phyloP scores from a whole-genome alignment of 495 filamentous ascomycete genomes.

The Penicillium malachiteum region DNA sequence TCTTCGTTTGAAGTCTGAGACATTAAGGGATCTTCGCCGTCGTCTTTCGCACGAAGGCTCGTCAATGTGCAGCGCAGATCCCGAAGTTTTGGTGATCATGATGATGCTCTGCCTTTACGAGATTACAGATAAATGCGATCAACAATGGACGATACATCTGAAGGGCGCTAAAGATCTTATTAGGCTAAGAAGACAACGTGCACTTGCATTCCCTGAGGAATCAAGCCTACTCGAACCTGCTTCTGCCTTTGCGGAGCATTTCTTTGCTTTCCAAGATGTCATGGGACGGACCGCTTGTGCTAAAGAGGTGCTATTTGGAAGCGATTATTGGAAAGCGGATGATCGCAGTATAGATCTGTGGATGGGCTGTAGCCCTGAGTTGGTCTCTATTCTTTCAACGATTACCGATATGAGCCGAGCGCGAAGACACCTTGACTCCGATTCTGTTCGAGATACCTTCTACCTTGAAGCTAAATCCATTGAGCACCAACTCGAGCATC shows the following conservation, averaged over 20 bases:
- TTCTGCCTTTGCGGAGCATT: slow-evolving; percentile 40
- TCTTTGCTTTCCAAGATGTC: slow-evolving; percentile 50
- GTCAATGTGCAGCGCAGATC: slow-evolving; percentile 26
- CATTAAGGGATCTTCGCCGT: slow-evolving; percentile 38
- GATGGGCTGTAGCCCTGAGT: slow-evolving; percentile 48
- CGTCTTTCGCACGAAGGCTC: slow-evolving; percentile 29
- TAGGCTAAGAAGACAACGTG: slow-evolving; percentile 32
- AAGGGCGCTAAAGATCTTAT: slow-evolving; percentile 47
- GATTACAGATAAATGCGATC: slow-evolving; percentile 46
- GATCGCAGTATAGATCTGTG: slow-evolving; percentile 39
- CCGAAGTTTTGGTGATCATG: slow-evolving; percentile 44
- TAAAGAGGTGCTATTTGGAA: slow-evolving; percentile 39
- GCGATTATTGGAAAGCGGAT: slow-evolving; percentile 42
- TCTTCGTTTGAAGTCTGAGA: slow-evolving; percentile 38
- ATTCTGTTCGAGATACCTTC: slow-evolving; percentile 24
- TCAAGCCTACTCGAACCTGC: slow-evolving; percentile 23
- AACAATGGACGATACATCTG: slow-evolving; percentile 45
- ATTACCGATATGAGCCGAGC: slow-evolving; percentile 45
- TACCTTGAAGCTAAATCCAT: slow-evolving; percentile 31
- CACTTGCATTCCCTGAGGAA: slow-evolving; percentile 10
- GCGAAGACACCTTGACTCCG: slow-evolving; percentile 26
- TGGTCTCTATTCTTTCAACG: slow-evolving; percentile 39
- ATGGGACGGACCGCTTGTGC: slow-evolving; percentile 49
- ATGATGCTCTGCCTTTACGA: slow-evolving; percentile 49
- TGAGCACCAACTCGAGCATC: slow-evolving; percentile 27